Conservation (phyloP, 352 stramenopile species). For the Pythium aquatile region DNA sequence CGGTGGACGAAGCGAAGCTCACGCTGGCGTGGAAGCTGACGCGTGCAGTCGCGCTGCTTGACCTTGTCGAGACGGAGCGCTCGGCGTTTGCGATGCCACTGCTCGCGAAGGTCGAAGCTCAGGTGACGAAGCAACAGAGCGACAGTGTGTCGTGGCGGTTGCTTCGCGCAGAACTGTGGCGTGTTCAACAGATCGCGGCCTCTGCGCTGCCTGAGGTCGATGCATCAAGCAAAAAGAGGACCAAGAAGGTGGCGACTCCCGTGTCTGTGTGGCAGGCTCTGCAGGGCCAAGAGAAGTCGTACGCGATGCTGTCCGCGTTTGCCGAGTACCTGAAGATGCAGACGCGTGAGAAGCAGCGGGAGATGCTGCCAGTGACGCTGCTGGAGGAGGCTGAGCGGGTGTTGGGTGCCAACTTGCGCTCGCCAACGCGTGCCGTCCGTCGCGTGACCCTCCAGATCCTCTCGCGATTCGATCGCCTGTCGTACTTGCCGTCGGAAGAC, state of each 20-base stretch:
- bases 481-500: conserved; percentile 42
- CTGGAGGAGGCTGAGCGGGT: conserved; percentile 37
- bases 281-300: conserved; percentile 44
- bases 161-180: conserved; percentile 66
- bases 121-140: conserved; percentile 15
- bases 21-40: conserved; percentile 75
- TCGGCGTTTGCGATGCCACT: conserved; percentile 41
- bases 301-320: conserved; percentile 59
- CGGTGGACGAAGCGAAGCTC: conserved; percentile 24
- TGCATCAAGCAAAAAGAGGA: conserved; percentile 16
- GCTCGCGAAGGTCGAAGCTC: conserved; percentile 38
- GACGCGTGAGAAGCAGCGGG: conserved; percentile 38
- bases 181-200: conserved; percentile 55
- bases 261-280: conserved; percentile 34
- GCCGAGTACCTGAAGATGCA: conserved; percentile 67
- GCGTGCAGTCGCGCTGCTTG: conserved; percentile 52
- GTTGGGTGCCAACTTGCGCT: conserved; percentile 65
- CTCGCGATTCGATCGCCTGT: conserved; percentile 41
- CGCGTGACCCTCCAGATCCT: conserved; percentile 72
- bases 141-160: conserved; percentile 11
- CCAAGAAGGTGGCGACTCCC: conserved; percentile 5
- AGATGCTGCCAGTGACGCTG: conserved; percentile 38
- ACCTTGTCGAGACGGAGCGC: conserved; percentile 38
- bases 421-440: conserved; percentile 59
- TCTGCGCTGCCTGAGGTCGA: conserved; percentile 30